A percentile compares a stretch with the other conserved stretches of the same genome.
Conservation (phyloP, 1,139 yeast species). For the Suhomyces guaymorum region DNA sequence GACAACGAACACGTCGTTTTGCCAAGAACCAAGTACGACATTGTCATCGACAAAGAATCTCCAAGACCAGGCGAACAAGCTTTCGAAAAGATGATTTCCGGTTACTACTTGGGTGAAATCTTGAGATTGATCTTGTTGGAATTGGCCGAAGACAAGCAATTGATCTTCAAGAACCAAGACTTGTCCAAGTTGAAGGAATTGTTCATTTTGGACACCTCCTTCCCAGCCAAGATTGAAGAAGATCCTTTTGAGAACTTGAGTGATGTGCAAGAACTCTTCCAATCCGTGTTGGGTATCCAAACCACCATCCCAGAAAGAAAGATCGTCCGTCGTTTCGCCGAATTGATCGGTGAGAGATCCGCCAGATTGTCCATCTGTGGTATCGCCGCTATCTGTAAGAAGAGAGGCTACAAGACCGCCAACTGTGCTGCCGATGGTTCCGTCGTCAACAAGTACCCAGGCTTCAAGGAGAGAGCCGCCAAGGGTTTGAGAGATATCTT, state of each 20-base stretch:
- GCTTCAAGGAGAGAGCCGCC: conserved; percentile 87
- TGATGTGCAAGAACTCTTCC: conserved; percentile 71
- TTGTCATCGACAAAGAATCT: conserved; percentile 75
- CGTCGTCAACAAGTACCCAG: conserved; percentile 90
- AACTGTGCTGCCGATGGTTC: conserved; percentile 98
- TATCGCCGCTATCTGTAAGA: conserved; percentile 89
- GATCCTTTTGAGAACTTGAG: conserved; percentile 86
- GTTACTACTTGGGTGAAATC: conserved; percentile 93
- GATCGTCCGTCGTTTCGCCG: conserved; percentile 79
- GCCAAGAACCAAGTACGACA: conserved; percentile 90
- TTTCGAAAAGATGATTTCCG: conserved; percentile 97
- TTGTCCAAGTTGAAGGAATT: conserved; percentile 55
- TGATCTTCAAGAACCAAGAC: conserved; percentile 71
- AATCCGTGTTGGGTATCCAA: conserved; percentile 54
- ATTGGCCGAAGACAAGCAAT: conserved; percentile 57
- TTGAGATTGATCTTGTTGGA: conserved; percentile 80
- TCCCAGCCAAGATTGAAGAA: conserved; percentile 82
- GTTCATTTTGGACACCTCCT: conserved; percentile 84
- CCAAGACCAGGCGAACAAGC: conserved; percentile 97
- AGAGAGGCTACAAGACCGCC: conserved; percentile 74
- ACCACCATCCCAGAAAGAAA: conserved; percentile 81
- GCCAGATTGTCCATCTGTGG: conserved; percentile 94
- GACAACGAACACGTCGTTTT: conserved; percentile 83
- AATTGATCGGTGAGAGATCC: conserved; percentile 86
- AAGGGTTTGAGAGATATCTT: conserved; percentile 86